Evolutionary conservation across 2,329 filamentous ascomycete species (phyloP).

Genomic region (Cytospora leucostoma): DNA sequence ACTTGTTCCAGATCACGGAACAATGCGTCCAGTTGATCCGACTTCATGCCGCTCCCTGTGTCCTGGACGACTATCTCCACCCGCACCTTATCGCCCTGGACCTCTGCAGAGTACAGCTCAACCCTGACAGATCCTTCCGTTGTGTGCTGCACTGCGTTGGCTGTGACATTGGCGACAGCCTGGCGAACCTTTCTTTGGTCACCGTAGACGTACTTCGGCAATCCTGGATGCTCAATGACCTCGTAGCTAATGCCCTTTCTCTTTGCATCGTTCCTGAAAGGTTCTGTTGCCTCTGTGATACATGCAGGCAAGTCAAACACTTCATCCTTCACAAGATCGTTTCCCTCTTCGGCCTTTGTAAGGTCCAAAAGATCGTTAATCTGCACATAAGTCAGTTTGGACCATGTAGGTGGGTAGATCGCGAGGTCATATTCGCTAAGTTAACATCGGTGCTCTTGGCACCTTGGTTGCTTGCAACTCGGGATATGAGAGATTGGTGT

Average conservation of each 20-base stretch:
- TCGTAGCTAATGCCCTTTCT: constrained; percentile 75
- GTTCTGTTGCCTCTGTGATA: constrained; percentile 74
- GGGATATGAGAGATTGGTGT: too few relatives aligned
- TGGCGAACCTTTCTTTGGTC: constrained; percentile 81
- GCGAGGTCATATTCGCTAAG: too few relatives aligned
- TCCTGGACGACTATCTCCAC: constrained; percentile 78
- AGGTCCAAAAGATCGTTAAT: constrained; percentile 86
- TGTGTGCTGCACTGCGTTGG: constrained; percentile 84
- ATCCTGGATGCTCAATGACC: constrained; percentile 64
- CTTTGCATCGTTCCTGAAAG: constrained; percentile 72
- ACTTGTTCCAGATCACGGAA: constrained; percentile 64
- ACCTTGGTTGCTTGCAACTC: too few relatives aligned
- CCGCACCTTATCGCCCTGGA: constrained; percentile 56
- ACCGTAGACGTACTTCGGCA: constrained; percentile 73
- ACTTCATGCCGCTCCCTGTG: constrained; percentile 71
- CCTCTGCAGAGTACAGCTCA: constrained; percentile 64
- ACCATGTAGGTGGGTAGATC: too few relatives aligned
- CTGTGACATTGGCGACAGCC: constrained; percentile 77
- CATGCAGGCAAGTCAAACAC: constrained; percentile 72
- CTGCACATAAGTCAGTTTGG: not conserved
- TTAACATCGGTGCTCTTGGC: too few relatives aligned
- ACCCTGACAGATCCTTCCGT: constrained; percentile 66
- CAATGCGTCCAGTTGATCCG: constrained; percentile 48
- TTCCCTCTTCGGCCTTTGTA: constrained; percentile 84
- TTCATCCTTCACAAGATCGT: constrained; percentile 77